Evolutionary conservation across 257 asterid species (phyloP).

Genomic region (Lycium barbarum): DNA sequence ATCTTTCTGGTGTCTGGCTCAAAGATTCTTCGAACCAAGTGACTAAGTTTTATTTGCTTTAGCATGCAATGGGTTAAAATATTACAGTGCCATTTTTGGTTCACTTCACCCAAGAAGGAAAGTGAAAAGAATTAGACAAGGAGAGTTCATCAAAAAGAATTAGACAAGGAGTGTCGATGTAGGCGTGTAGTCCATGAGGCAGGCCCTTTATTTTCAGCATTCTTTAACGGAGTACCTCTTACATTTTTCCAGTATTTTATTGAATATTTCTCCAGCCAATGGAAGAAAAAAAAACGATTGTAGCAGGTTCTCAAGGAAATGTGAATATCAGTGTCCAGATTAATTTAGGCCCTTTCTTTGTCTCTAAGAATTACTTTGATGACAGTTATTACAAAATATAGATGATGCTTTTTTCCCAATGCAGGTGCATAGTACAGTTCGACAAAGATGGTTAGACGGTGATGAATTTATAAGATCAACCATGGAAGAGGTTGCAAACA

Average conservation of each 20-base stretch:
- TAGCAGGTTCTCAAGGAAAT: background rate
- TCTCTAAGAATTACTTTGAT: background rate
- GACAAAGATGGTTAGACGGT: slow-evolving; percentile 86
- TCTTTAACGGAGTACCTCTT: background rate
- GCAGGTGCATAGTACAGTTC: slow-evolving; percentile 91
- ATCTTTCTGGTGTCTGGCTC: background rate
- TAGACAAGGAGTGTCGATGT: background rate
- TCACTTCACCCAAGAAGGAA: background rate
- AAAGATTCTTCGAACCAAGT: slow-evolving; percentile 5
- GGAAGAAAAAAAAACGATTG: background rate
- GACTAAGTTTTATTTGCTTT: background rate
- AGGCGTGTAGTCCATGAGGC: background rate
- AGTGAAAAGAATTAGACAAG: slow-evolving; percentile 7
- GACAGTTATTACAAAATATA: background rate
- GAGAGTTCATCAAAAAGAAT: no score
- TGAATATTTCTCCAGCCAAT: background rate
- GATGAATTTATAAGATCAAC: slow-evolving; percentile 81
- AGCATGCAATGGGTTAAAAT: background rate
- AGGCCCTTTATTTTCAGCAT: background rate
- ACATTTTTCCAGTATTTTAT: background rate
- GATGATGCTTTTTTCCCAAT: slow-evolving; percentile 14
- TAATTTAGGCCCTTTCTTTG: background rate
- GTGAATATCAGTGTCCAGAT: background rate
- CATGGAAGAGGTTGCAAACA: slow-evolving; percentile 81
- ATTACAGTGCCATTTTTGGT: background rate